Evolutionary conservation across 106 monocot genomes (phyloP).

Genomic region (Xerophyta viscosa): DNA sequence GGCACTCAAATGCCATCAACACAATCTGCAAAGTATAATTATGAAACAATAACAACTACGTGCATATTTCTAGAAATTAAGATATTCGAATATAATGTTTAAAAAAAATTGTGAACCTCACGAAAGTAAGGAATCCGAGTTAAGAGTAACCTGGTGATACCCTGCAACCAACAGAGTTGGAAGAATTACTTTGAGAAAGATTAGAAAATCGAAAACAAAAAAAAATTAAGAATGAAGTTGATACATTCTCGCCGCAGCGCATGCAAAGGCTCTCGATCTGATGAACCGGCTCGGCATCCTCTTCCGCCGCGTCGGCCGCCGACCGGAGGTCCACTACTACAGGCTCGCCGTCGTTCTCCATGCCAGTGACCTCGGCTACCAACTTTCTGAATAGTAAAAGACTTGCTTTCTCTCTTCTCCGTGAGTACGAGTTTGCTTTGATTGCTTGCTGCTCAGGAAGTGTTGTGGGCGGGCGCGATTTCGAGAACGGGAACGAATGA

Average conservation of each 20-base stretch:
- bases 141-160: conserved; percentile 72
- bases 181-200: too few relatives aligned
- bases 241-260: conserved; percentile 92
- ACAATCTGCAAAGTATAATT: conserved; percentile 46
- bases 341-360: conserved; percentile 23
- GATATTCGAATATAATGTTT: background rate
- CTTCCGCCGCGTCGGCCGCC: conserved; percentile 38
- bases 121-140: conserved; percentile 91
- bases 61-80: background rate
- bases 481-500: background rate
- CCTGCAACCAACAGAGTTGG: conserved; percentile 32
- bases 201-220: too few relatives aligned
- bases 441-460: background rate
- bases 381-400: background rate
- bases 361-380: too few relatives aligned
- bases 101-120: conserved; percentile 37
- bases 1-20: conserved; percentile 96
- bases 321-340: conserved; percentile 34
- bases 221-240: background rate
- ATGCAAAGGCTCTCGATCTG: conserved; percentile 97
- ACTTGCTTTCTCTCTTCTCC: background rate
- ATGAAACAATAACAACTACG: background rate
- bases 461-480: background rate
- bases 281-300: conserved; percentile 48
- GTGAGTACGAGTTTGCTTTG: background rate